Evolutionary conservation across 495 filamentous ascomycete genomes (phyloP), one percentile per base, ranked within the genome.

Genomic region (Acidomyces sp.): DNA sequence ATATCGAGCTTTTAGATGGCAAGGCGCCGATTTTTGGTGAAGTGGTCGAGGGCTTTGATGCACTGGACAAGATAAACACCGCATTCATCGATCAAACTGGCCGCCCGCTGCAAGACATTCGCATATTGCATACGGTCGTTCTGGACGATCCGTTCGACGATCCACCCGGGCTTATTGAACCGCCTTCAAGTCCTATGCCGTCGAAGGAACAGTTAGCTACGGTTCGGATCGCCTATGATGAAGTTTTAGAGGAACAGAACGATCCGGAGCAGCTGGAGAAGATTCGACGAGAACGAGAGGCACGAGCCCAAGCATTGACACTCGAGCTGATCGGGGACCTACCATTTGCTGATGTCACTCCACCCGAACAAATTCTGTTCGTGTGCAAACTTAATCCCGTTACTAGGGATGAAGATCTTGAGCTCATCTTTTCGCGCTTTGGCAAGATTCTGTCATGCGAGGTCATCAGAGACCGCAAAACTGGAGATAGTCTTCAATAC

Each of bases 311-410:
- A 56, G 90, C 90, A 2, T 59, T 97, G 47, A 97, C 90, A 0
- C 67, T 97, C 29, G 90, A 97, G 58, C 94, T 97, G 80, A 86
- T 97, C 57, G 90, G 90, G 17, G 90, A 97, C 60, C 69, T 97
- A 41, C 92, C 90, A 9, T 97, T 94, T 57, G 90, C 90, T 41
- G 90, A 96, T 62, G 88, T 97, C 57, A 94, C 92, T 46, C 90
- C 90, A 4, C 90, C 90, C 1, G 90, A 97, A 62, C 95, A 97
- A 55, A 77, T 97, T 20, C 68, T 97, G 10, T 97, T 97, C 55
- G 90, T 97, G 43, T 97, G 90, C 77, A 96, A 97, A 58, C 67
- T 97, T 17, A 97, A 97, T 46, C 92, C 92, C 0, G 86, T 97
- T 33, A 97, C 90, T 36, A 75, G 78, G 71, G 90, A 96, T 56